Percentiles rank a stretch among this genome's conserved stretches.
These are phyloP conservation scores for Ogataea pilisensis DNA, from an alignment of 805 yeast genomes.

Conservation along the genomic window DNA sequence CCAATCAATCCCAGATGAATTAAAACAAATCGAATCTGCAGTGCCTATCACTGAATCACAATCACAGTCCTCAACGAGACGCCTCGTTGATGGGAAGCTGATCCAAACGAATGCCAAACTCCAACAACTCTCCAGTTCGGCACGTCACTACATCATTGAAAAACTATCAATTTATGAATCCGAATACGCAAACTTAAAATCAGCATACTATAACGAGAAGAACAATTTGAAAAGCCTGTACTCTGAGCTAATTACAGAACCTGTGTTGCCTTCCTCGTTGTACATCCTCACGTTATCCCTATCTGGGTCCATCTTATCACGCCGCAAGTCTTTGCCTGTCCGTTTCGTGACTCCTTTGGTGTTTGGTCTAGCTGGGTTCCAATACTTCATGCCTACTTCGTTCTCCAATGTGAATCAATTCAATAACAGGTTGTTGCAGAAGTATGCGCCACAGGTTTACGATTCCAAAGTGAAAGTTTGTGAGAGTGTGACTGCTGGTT, in stretches of 20 bases:
- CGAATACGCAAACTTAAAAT: constrained; percentile 42
- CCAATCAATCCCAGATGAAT: constrained; percentile 32
- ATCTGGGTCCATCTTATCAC: constrained; percentile 51
- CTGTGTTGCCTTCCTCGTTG: constrained; percentile 51
- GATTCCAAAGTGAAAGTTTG: constrained; percentile 17
- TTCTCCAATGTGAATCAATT: constrained; percentile 30
- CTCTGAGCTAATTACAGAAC: constrained; percentile 41
- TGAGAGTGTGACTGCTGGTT: not conserved
- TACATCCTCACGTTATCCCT: constrained; percentile 53
- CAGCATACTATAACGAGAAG: constrained; percentile 45
- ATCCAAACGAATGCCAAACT: constrained; percentile 45
- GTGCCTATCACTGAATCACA: constrained; percentile 32
- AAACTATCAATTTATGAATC: constrained; percentile 37
- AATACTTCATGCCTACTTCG: constrained; percentile 47
- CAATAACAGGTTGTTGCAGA: constrained; percentile 29
- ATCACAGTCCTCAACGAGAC: constrained; percentile 33
- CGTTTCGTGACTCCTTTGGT: constrained; percentile 49
- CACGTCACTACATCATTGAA: constrained; percentile 37
- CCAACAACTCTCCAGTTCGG: constrained; percentile 38
- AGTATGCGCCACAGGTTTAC: constrained; percentile 36
- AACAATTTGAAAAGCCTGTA: constrained; percentile 29
- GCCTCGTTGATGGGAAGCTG: constrained; percentile 50
- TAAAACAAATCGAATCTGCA: constrained; percentile 16
- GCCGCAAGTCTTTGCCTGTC: constrained; percentile 42
- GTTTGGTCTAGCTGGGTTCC: constrained; percentile 45